Conservation (phyloP, 805 yeast genomes). For the Saccharomycopsis fermentans region DNA sequence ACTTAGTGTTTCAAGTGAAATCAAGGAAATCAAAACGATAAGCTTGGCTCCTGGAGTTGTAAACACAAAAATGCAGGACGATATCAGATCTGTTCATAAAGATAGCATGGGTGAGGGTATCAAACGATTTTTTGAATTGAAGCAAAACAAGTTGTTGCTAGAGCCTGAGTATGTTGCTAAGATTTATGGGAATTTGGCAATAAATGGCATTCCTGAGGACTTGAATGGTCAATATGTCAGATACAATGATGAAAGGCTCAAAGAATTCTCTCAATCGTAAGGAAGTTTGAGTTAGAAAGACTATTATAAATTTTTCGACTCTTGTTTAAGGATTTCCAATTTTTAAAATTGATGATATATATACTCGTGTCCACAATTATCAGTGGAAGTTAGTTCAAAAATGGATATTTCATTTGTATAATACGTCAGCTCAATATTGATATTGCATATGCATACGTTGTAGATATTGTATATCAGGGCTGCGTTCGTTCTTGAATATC, state of each 20-base stretch:
- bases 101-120: constrained; percentile 51
- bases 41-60: constrained; percentile 94
- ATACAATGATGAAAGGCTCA: constrained; percentile 34
- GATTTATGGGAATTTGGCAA: constrained; percentile 56
- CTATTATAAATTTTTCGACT: too few species aligned
- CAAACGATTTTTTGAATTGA: constrained; percentile 54
- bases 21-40: constrained; percentile 45
- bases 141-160: constrained; percentile 45
- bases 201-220: constrained; percentile 43
- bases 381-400: too few species aligned
- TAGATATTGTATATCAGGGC: not conserved
- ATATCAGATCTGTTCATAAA: constrained; percentile 53
- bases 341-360: too few species aligned
- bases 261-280: constrained; percentile 4
- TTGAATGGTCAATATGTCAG: constrained; percentile 64
- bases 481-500: not conserved
- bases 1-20: constrained; percentile 57
- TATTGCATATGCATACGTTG: not conserved
- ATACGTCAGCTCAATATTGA: not conserved
- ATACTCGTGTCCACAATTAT: too few species aligned
- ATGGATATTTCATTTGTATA: too few species aligned
- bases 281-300: too few species aligned
- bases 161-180: constrained; percentile 66
- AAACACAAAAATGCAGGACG: constrained; percentile 78
- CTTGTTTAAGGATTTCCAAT: too few species aligned